Percentiles rank a stretch among this genome's conserved stretches.
Conservation (phyloP, 441 rosid species). For the Brassica balearica region DNA sequence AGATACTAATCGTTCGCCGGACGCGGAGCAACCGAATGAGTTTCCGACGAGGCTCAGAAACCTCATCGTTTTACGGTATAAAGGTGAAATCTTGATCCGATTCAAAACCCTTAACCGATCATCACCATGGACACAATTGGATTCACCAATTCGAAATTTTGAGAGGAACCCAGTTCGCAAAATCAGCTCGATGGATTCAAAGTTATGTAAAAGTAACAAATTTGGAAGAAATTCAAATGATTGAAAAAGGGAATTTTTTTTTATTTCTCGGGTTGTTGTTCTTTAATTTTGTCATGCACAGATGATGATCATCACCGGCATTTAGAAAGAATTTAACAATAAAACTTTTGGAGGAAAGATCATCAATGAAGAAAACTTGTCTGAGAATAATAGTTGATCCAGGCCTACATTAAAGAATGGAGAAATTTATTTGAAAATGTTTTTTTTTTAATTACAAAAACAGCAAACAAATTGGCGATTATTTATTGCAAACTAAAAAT, state of each 20-base stretch:
- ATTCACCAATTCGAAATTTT: not conserved
- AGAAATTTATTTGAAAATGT: not conserved
- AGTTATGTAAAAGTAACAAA: not conserved
- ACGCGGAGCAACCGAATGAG: constrained; percentile 96
- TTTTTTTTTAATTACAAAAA: not conserved
- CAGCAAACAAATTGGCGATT: constrained; percentile 32
- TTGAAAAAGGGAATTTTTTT: not conserved
- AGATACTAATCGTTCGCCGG: constrained; percentile 93
- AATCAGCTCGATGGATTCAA: constrained; percentile 18
- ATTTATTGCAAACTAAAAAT: constrained; percentile 1
- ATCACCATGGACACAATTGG: not conserved
- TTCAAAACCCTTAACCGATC: constrained; percentile 17
- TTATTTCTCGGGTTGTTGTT: constrained; percentile 5
- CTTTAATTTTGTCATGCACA: constrained; percentile 18
- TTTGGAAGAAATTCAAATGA: constrained; percentile 17
- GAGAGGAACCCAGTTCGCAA: constrained; percentile 12
- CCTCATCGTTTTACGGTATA: constrained; percentile 57
- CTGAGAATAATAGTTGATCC: constrained; percentile 4
- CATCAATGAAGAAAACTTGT: constrained; percentile 27
- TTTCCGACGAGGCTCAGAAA: constrained; percentile 86
- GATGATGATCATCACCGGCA: constrained; percentile 27
- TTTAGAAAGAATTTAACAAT: constrained; percentile 17
- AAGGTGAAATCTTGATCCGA: constrained; percentile 29
- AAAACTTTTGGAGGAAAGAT: constrained; percentile 27
- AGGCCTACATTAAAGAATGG: constrained; percentile 1